Conservation (phyloP, 2,329 filamentous ascomycete species). For the Paracoccidioides lutzii region DNA sequence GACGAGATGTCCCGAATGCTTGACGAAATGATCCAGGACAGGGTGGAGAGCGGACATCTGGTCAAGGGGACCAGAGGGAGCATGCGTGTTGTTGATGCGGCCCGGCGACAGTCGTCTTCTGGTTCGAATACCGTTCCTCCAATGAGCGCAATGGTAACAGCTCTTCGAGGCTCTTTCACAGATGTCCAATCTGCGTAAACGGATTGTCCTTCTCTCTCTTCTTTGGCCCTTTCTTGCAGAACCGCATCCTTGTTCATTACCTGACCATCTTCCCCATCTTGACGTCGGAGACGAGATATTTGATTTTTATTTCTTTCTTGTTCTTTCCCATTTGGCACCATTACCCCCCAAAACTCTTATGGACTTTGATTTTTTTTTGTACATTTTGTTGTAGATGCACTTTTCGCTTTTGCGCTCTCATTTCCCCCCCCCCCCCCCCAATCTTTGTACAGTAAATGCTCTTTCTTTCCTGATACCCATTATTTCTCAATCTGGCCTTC, state of each 20-base stretch:
- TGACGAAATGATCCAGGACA: slow-evolving; percentile 91
- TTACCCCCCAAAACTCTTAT: not conserved
- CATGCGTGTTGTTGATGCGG: slow-evolving; percentile 44
- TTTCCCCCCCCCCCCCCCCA: not conserved
- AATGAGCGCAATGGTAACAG: slow-evolving; percentile 17
- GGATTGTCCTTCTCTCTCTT: not conserved
- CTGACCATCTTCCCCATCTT: slow-evolving; percentile 12
- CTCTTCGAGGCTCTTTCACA: slow-evolving; percentile 12
- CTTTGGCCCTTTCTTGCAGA: too few species aligned
- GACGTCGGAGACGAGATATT: not conserved
- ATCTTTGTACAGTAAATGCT: not conserved
- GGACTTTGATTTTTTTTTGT: not conserved
- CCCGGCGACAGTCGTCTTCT: slow-evolving; percentile 19
- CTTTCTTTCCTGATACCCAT: slow-evolving; percentile 1
- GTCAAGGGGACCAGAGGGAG: slow-evolving; percentile 55
- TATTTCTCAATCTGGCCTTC: slow-evolving; percentile 1
- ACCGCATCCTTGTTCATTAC: slow-evolving; percentile 9
- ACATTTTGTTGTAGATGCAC: not conserved
- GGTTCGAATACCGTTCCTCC: slow-evolving; percentile 15
- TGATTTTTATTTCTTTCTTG: not conserved
- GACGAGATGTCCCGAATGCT: slow-evolving; percentile 90
- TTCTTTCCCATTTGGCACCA: not conserved
- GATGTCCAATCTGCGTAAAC: slow-evolving; percentile 10
- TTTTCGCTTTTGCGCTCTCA: not conserved
- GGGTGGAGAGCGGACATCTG: slow-evolving; percentile 62